These are phyloP conservation scores for Ciborinia camelliae DNA, from an alignment of 2,329 filamentous ascomycete genomes.

Conservation along the genomic window DNA sequence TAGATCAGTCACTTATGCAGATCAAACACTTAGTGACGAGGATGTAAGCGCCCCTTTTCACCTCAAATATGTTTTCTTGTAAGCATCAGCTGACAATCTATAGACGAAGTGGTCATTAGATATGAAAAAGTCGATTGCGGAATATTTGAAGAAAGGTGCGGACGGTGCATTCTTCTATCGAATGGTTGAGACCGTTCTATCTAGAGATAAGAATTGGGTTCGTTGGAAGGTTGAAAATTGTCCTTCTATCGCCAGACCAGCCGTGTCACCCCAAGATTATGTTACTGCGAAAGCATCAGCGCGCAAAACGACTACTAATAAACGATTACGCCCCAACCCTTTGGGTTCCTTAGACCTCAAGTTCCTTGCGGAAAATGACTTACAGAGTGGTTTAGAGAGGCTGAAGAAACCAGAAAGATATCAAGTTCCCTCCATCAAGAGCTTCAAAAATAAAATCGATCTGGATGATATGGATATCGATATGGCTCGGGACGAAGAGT, in stretches of 20 bases:
- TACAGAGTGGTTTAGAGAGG: slow-evolving; percentile 60
- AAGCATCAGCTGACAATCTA: slow-evolving; percentile 16
- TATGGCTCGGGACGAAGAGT: slow-evolving; percentile 64
- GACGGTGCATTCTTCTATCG: slow-evolving; percentile 93
- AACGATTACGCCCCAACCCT: slow-evolving; percentile 64
- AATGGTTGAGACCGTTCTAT: slow-evolving; percentile 94
- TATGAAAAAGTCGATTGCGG: slow-evolving; percentile 75
- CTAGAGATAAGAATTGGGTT: slow-evolving; percentile 97
- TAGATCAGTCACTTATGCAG: slow-evolving; percentile 80
- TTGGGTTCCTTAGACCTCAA: slow-evolving; percentile 72
- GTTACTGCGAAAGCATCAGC: slow-evolving; percentile 64
- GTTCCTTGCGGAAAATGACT: slow-evolving; percentile 69
- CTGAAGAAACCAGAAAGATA: slow-evolving; percentile 66
- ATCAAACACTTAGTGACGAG: slow-evolving; percentile 73
- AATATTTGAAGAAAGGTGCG: slow-evolving; percentile 73
- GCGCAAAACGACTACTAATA: slow-evolving; percentile 64
- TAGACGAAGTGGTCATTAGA: slow-evolving; percentile 79
- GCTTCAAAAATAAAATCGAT: slow-evolving; percentile 70
- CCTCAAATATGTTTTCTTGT: neutral
- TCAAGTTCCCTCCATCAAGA: slow-evolving; percentile 64
- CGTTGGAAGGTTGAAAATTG: slow-evolving; percentile 97
- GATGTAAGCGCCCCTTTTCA: slow-evolving; percentile 58
- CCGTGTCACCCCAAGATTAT: slow-evolving; percentile 68
- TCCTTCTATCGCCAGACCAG: slow-evolving; percentile 74
- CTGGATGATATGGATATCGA: slow-evolving; percentile 83